These are phyloP conservation scores for Cyberlindnera xishuangbannaensis DNA, from an alignment of 805 yeast genomes.

Conservation along the genomic window DNA sequence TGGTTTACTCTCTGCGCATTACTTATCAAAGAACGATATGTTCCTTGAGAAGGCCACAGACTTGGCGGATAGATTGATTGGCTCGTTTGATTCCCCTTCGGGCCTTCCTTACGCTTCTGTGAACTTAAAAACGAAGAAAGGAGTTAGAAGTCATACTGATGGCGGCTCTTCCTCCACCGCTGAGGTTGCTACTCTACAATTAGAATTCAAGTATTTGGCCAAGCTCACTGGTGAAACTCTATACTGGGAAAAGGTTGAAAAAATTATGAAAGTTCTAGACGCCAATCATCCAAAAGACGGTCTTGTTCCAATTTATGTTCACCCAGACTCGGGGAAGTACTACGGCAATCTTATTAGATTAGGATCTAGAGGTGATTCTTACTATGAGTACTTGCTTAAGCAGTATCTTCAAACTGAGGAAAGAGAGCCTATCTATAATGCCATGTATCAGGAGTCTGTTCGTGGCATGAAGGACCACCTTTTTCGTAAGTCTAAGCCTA, in stretches of 20 bases:
- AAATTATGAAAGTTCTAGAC: conserved; percentile 66
- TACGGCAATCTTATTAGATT: conserved; percentile 62
- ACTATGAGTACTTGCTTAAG: conserved; percentile 82
- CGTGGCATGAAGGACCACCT: conserved; percentile 70
- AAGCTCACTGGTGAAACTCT: conserved; percentile 70
- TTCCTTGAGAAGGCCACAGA: conserved; percentile 75
- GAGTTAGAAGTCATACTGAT: conserved; percentile 56
- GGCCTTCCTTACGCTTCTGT: conserved; percentile 81
- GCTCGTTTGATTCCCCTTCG: conserved; percentile 57
- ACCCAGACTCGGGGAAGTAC: conserved; percentile 69
- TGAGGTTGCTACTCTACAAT: conserved; percentile 80
- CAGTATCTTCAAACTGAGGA: conserved; percentile 76
- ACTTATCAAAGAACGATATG: conserved; percentile 60
- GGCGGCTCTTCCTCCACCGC: conserved; percentile 84
- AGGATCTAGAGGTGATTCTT: conserved; percentile 92
- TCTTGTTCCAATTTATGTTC: conserved; percentile 73
- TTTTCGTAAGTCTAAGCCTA: conserved; percentile 55
- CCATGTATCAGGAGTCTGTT: conserved; percentile 72
- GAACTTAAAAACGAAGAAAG: conserved; percentile 60
- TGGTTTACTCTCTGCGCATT: conserved; percentile 80
- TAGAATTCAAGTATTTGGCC: conserved; percentile 80
- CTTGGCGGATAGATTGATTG: conserved; percentile 66
- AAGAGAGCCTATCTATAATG: conserved; percentile 53
- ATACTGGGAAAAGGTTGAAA: conserved; percentile 77
- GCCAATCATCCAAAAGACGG: conserved; percentile 62